phyloP scores from a whole-genome alignment of 1,284 basidiomycete genomes.

The Ceratobasidium sp. region DNA sequence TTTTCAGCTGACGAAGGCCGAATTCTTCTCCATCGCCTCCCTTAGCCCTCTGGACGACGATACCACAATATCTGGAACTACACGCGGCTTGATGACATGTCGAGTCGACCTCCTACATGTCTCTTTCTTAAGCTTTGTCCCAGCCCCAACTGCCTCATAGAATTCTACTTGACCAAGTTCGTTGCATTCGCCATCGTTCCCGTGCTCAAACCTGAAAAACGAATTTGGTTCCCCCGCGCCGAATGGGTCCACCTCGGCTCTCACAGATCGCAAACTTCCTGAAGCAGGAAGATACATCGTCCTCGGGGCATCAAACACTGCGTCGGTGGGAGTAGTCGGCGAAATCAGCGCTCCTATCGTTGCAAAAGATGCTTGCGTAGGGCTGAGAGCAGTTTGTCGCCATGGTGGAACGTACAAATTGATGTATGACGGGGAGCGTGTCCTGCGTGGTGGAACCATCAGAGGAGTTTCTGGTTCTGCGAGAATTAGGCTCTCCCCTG shows the following conservation, averaged over 20 bases:
- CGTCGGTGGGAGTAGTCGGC: conserved; percentile 6
- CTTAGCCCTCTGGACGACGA: conserved; percentile 14
- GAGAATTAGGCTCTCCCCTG: background rate
- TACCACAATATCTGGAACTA: conserved; percentile 18
- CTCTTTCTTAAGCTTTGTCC: background rate
- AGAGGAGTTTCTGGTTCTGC: background rate
- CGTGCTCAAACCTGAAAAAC: conserved; percentile 29
- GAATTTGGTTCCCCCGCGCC: conserved; percentile 29
- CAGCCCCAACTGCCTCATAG: background rate
- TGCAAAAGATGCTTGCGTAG: conserved; percentile 11
- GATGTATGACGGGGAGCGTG: conserved; percentile 34
- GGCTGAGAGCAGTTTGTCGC: conserved; percentile 2
- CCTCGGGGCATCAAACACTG: background rate
- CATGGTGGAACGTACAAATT: conserved; percentile 20
- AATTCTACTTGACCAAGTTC: background rate
- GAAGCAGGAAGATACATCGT: conserved; percentile 33
- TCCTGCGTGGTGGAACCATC: conserved; percentile 19
- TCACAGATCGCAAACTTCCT: conserved; percentile 9
- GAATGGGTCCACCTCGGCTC: conserved; percentile 22
- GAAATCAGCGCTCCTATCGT: conserved; percentile 4
- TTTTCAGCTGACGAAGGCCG: background rate
- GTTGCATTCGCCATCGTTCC: background rate
- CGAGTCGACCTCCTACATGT: background rate
- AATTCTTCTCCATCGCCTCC: background rate
- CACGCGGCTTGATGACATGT: background rate